Evolutionary conservation across 768 basidiomycete genomes (phyloP), one percentile per base, ranked within the genome.

Genomic region (Porpolomopsis calyptriformis): DNA sequence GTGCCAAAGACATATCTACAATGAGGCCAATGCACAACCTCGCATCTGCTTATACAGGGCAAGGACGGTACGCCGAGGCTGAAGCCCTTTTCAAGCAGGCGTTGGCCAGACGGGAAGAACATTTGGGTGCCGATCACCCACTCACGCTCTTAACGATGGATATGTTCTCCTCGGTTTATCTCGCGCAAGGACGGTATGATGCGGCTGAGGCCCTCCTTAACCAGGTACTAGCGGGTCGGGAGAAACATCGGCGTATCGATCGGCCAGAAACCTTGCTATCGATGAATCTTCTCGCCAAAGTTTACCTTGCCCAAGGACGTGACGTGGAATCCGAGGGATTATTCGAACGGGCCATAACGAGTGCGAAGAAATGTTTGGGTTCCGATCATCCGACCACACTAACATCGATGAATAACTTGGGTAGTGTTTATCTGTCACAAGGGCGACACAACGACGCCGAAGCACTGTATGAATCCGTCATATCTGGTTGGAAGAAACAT

Each of bases 201-300:
- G 25, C 9, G 9, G 40, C 40, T 6, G 40, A 42, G 16, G 23
- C 5, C 14, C 40, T 42, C 8, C 16, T 20, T 11, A 27, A 22
- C 8, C 16, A 10, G 16, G 22, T 27, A 8, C 11, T 42, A 20
- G 40, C 12, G 5, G 40, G 5, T 8, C 5, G 16, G 22, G 23
- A 42, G 40, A 42, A 42, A 20, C 6, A 23, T 10, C 23, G 9
- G 9, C 9, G 40, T 14, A 8, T 8, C 8, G 40, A 45, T 18
- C 47, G 43, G 14, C 42, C 40, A 31, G 5, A 43, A 11, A 49
- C 47, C 10, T 29, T 49, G 7, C 3, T 4, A n/a, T 16, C n/a
- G 11, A 19, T 49, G 22, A 12, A 18, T 24, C 33, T 24, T 6
- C 24, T 49, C 14, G 43, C 43, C 3, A 10, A 8, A 2, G 20